Evolutionary conservation across 805 yeast genomes (phyloP).

Genomic region (Martiniozyma abietophila): DNA sequence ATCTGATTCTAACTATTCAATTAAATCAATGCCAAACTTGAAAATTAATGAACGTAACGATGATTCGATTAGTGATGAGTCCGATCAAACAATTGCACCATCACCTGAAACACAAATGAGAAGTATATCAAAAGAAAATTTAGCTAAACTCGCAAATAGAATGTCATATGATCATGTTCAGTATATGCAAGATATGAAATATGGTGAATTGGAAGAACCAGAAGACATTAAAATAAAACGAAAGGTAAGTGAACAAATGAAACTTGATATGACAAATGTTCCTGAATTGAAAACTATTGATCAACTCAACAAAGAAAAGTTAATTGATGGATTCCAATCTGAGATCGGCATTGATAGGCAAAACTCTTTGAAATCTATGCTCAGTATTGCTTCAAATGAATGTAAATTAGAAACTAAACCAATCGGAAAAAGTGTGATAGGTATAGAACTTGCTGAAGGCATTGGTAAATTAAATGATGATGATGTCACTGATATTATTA

Average conservation of each 20-base stretch:
- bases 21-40: slow-evolving; percentile 27
- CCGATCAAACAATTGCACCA: slow-evolving; percentile 22
- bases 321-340: slow-evolving; percentile 20
- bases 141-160: slow-evolving; percentile 8
- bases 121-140: too few species aligned
- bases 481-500: slow-evolving; percentile 2
- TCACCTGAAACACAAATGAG: slow-evolving; percentile 15
- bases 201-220: slow-evolving; percentile 15
- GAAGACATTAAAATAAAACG: slow-evolving; percentile 10
- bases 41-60: slow-evolving; percentile 9
- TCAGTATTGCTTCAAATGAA: slow-evolving; percentile 23
- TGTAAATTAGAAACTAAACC: slow-evolving; percentile 19
- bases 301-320: slow-evolving; percentile 4
- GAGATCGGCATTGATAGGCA: slow-evolving; percentile 20
- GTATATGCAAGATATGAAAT: slow-evolving; percentile 20
- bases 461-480: slow-evolving; percentile 6
- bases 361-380: slow-evolving; percentile 21
- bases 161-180: slow-evolving; percentile 21
- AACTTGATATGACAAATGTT: slow-evolving; percentile 10
- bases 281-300: slow-evolving; percentile 10
- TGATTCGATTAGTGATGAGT: too few species aligned
- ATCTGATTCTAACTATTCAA: slow-evolving; percentile 26
- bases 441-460: slow-evolving; percentile 16
- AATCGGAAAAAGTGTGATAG: slow-evolving; percentile 12
- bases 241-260: slow-evolving; percentile 10